A percentile compares a stretch with the other conserved stretches of the same genome.
These are phyloP conservation scores for Zygosaccharomyces rouxii DNA, from an alignment of 805 yeast genomes.

Conservation along the genomic window DNA sequence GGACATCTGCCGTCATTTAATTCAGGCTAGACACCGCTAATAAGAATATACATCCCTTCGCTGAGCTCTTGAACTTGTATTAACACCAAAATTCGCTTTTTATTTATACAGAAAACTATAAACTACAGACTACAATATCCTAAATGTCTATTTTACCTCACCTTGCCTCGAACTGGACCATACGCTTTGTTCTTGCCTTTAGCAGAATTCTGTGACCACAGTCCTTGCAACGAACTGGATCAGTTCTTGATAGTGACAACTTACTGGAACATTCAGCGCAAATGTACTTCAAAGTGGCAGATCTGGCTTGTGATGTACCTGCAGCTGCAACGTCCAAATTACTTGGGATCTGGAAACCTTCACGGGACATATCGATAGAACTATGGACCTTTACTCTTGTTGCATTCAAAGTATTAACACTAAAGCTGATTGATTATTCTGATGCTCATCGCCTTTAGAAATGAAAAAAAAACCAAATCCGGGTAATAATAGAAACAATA, in stretches of 20 bases:
- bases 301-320: slow-evolving; percentile 61
- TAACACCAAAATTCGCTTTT: background rate
- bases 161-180: slow-evolving; percentile 86
- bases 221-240: slow-evolving; percentile 96
- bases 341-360: slow-evolving; percentile 82
- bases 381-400: background rate
- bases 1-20: background rate
- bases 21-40: background rate
- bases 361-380: slow-evolving; percentile 50
- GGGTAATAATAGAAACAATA: slow-evolving; percentile 1
- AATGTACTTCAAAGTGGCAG: slow-evolving; percentile 84
- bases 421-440: background rate
- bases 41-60: background rate
- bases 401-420: background rate
- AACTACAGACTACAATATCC: background rate
- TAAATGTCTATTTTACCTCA: slow-evolving; percentile 24
- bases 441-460: background rate
- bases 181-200: slow-evolving; percentile 95
- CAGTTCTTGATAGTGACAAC: slow-evolving; percentile 82
- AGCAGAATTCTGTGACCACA: slow-evolving; percentile 97
- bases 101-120: background rate
- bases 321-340: slow-evolving; percentile 84
- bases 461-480: slow-evolving; percentile 1
- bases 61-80: background rate
- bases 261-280: slow-evolving; percentile 96